Percentiles rank a stretch among this genome's conserved stretches.
phyloP scores from a whole-genome alignment of 2,329 filamentous ascomycete species.

The Sodiomyces alkalinus region DNA sequence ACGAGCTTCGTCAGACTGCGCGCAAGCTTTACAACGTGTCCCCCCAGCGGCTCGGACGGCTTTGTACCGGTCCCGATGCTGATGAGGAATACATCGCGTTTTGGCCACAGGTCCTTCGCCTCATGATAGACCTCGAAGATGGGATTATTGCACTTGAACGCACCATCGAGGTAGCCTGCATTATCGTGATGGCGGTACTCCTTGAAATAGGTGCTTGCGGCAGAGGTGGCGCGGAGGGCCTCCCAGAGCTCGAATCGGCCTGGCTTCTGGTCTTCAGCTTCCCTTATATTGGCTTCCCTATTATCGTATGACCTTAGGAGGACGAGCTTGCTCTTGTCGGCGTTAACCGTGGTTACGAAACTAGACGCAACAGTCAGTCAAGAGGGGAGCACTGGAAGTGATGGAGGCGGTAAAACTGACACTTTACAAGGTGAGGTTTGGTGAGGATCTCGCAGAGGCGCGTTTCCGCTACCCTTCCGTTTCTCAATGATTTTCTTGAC shows the following conservation, averaged over 20 bases:
- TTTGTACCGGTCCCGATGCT: conserved; percentile 20
- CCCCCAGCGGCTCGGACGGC: conserved; percentile 10
- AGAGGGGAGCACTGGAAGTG: too few relatives aligned
- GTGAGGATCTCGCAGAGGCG: conserved; percentile 1
- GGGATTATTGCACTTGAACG: conserved; percentile 21
- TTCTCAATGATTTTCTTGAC: conserved; percentile 8
- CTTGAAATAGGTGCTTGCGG: conserved; percentile 18
- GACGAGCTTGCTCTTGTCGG: conserved; percentile 2
- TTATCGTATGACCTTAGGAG: conserved; percentile 6
- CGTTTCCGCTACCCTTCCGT: conserved; percentile 2
- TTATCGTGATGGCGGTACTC: conserved; percentile 12
- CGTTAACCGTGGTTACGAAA: conserved; percentile 9
- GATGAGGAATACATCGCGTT: conserved; percentile 15
- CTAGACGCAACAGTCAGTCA: too few relatives aligned
- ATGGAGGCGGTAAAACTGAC: neutral
- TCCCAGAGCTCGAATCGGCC: conserved; percentile 12
- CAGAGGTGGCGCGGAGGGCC: conserved; percentile 18
- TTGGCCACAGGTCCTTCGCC: conserved; percentile 14
- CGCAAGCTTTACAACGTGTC: conserved; percentile 12
- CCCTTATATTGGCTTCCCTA: too few relatives aligned
- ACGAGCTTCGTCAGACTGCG: conserved; percentile 12
- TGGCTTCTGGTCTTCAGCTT: conserved; percentile 1
- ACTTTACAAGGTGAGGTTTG: conserved; percentile 2
- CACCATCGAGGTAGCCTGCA: conserved; percentile 21
- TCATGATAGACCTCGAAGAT: conserved; percentile 19